These are phyloP conservation scores for Balansia obtecta DNA, from an alignment of 2,329 filamentous ascomycete genomes.

Conservation along the genomic window DNA sequence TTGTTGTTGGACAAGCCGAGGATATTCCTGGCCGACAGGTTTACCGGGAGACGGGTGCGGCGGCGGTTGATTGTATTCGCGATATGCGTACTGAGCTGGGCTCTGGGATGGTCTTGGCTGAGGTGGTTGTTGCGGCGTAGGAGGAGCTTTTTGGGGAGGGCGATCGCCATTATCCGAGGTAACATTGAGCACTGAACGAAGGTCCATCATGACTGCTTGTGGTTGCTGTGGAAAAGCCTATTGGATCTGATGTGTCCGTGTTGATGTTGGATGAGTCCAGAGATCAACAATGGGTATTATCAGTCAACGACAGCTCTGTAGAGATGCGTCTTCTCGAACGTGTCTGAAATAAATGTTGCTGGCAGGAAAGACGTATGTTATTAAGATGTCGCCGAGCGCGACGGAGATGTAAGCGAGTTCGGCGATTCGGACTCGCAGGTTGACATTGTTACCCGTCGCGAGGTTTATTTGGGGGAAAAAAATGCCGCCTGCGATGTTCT, in stretches of 20 bases:
- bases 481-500: neutral
- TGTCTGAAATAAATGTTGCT: neutral
- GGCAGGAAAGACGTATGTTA: neutral
- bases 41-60: slow-evolving; percentile 36
- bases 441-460: slow-evolving; percentile 13
- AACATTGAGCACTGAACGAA: slow-evolving; percentile 39
- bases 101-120: slow-evolving; percentile 24
- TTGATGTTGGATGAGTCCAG: neutral
- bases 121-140: slow-evolving; percentile 20
- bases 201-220: slow-evolving; percentile 30
- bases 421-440: slow-evolving; percentile 12
- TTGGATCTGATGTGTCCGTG: neutral
- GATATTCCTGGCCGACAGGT: slow-evolving; percentile 32
- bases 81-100: slow-evolving; percentile 33
- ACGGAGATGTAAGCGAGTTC: slow-evolving; percentile 8
- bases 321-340: neutral
- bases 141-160: slow-evolving; percentile 20
- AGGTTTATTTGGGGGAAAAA: neutral
- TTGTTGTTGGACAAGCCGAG: slow-evolving; percentile 18
- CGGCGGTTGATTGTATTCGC: slow-evolving; percentile 32
- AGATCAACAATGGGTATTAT: neutral
- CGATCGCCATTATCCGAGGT: slow-evolving; percentile 33
- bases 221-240: neutral
- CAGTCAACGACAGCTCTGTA: neutral
- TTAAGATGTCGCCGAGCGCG: slow-evolving; percentile 8